Base-by-base conservation (phyloP, 441 rosid species). In the Aquilaria agallochum region DNA sequence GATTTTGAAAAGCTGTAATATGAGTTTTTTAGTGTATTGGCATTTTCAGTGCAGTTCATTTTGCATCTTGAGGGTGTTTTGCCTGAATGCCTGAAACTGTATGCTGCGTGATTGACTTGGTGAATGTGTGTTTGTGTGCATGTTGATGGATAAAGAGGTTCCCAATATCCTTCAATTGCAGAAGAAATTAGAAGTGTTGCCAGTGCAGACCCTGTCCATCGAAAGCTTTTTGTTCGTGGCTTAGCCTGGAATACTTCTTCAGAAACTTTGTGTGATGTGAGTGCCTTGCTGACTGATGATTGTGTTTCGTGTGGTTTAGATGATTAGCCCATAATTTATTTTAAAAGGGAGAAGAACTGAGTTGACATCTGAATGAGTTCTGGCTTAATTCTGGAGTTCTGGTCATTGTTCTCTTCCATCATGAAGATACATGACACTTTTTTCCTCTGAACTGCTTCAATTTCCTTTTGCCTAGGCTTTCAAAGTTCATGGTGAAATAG, bases 201-300 rank as follows among this genome's bases (percentile, higher is more conserved):
- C 51, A 78, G 83, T 71, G 81, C 89, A 60, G 94, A 90, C 79
- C 93, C 92, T 55, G 96, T 80, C 66, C 97, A 84, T 67, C 79
- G 97, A 75, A 90, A 88, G 84, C 94, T 90, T 73, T 90, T 84
- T 64, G 93, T 90, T 48, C 96, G 91, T 78, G 96, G 95, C 68
- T 85, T 88, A 74, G 93, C 93, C 46, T 86, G 91, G 95, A 88
- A 88, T 69, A 88, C 95, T 49, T 74, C 86, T 72, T 78, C 95
- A 13, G 93, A 84, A 65, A 76, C 91, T 52, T 80, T 83, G 90
- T 80, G 88, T 85, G 86, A 78, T 80, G 90, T 85, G 88, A 85
- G 90, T 85, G 90, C 73, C 73, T 80, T 78, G 72, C 70, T 67
- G 74, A 68, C 73, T 75, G 76, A 68, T 65, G 84, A 40, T 71